Conservation (phyloP, 192 early-diverging fungal species). For the Coemansia sp. region DNA sequence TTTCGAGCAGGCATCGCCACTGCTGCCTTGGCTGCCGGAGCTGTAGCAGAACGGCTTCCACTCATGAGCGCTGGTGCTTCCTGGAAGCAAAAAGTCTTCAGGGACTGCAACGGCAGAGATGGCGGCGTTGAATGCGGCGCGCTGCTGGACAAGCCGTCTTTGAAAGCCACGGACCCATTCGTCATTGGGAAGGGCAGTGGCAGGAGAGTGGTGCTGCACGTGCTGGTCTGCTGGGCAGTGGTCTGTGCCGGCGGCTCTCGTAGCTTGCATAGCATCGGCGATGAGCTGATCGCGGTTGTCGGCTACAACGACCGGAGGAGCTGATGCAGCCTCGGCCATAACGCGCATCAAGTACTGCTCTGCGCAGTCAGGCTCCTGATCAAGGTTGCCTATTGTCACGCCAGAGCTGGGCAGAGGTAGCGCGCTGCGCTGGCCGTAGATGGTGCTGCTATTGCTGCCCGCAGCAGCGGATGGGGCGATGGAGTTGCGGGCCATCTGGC, state of each 20-base stretch:
- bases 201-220: no score
- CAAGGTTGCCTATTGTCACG: conserved; percentile 20
- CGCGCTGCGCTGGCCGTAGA: conserved; percentile 26
- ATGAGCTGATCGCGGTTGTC: conserved; percentile 11
- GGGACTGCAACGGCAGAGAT: conserved; percentile 6
- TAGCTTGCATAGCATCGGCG: not conserved
- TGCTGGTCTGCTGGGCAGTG: not conserved
- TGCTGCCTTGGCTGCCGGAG: no score
- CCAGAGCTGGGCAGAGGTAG: conserved; percentile 24
- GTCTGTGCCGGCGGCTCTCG: not conserved
- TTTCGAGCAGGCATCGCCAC: not conserved
- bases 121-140: not conserved
- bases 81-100: conserved; percentile 8
- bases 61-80: conserved; percentile 13
- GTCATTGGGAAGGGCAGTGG: not conserved
- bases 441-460: not conserved
- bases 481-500: no score
- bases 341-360: conserved; percentile 50
- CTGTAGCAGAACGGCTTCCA: conserved; percentile 41
- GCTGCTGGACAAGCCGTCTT: conserved; percentile 8
- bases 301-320: conserved; percentile 18
- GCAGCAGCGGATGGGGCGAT: no score
- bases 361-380: conserved; percentile 26
- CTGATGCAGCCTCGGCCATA: conserved; percentile 19
- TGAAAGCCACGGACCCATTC: conserved; percentile 16